Evolutionary conservation across 805 yeast genomes (phyloP), one percentile per base, ranked within the genome.

Genomic region (Saturnispora dispora): DNA sequence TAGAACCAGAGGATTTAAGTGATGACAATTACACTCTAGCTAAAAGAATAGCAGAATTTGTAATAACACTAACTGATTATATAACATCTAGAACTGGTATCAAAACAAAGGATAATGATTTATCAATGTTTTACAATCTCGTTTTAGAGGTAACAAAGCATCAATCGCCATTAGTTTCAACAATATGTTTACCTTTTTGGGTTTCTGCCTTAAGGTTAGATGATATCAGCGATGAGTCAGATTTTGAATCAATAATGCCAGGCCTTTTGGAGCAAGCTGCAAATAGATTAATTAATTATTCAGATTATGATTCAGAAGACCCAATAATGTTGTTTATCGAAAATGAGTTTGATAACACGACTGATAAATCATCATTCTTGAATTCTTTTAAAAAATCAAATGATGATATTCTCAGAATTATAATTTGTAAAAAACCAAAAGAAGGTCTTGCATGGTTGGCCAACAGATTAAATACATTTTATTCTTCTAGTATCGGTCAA

Each of bases 141-240:
- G 88, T 93, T 5, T 71, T 93, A 43, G 77, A 82, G 45, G 88
- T 96, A 1, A 86, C 96, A 0, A 77, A 75, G 59, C 93, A 88
- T 62, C 85, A 88, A 25, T 86, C 96, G 59, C 73, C 93, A 51
- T 83, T 91, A n/a, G 83, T 91, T 3, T 84, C 96, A 47, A 96
- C 96, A 0, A 74, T 93, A 17, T 86, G 96, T 0, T 69, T 93
- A 48, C 96, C 89, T 63, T 85, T 93, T 71, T 95, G 99, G 99
- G 88, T 95, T 54, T 79, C 91, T 2, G 80, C 91, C 57, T 70
- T 95, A 48, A 76, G 99, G 60, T 79, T 83, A 52, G 96, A 89
- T 58, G 87, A 83, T 53, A 71, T 85, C 45, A 73, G 83, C 53
- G 78, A 80, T 11, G 76, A 75, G 56, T 71, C 74, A 5, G 76